Evolutionary conservation across 768 basidiomycete species (phyloP), one percentile per base, ranked within the genome.

Genomic region (Mycena galericulata): DNA sequence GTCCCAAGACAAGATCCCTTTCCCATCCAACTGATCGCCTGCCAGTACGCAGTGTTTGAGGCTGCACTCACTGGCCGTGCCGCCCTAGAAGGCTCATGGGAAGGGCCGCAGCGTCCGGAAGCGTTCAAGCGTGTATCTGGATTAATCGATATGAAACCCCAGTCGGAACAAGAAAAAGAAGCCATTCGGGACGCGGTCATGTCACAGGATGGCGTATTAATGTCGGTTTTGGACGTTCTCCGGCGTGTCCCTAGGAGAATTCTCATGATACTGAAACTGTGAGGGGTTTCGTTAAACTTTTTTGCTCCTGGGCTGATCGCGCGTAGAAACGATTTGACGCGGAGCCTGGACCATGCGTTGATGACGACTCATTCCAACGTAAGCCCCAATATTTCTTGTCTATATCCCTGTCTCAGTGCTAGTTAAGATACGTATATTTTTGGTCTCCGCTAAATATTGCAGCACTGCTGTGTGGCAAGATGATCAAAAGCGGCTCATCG

Each of bases 11-110:
- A 54, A 3, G 4, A 22, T 15, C 15, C 1, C 22, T 54, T 26
- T 12, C 26, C 34, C 29, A 1, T 17, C 24, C 36, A 54, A 38
- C 66, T 67, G 46, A 63, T 49, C 40, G 24, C 40, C 47, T 62
- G 20, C 5, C 74, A 97, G 93, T 99, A 98, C 76, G 94, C 96
- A 11, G 87, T 98, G 14, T 96, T 99, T 68, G 96, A 98, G 79
- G 94, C 95, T 24, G 97, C 97, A 17, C 90, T 99, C 49, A 98
- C 97, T n/a, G 92, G 91, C 6, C 88, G 96, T 45, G 90, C 93
- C 20, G 89, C 89, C 1, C 78, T 97, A 61, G 87, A 90, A 75
- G 91, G 90, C 34, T 83, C 87, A 8, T 87, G 85, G 83, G 77
- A 79, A 22, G 80, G 78, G 12, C 77, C 79, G 4, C 75, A 82